These are phyloP conservation scores for Huntiella omanensis DNA, from an alignment of 2,329 filamentous ascomycete species.

Conservation along the genomic window DNA sequence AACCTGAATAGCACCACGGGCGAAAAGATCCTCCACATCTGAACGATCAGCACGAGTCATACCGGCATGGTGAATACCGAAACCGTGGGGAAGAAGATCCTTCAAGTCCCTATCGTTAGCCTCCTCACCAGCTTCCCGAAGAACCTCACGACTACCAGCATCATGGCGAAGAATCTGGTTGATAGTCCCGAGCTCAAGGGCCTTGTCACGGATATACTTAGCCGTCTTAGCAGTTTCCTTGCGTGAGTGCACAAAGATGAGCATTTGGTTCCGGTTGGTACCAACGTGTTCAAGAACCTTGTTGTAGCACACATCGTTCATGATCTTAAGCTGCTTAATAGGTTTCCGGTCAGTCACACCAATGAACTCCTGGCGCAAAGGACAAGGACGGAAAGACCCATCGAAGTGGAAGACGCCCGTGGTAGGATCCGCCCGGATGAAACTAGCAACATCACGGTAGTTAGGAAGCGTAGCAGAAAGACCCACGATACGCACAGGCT, in stretches of 20 bases:
- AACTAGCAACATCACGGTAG: slow-evolving; percentile 88
- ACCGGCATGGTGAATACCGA: slow-evolving; percentile 95
- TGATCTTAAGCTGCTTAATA: slow-evolving; percentile 96
- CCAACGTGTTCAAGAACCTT: slow-evolving; percentile 96
- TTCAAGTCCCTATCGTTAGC: slow-evolving; percentile 79
- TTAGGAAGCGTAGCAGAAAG: slow-evolving; percentile 92
- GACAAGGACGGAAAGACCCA: slow-evolving; percentile 80
- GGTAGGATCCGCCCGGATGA: slow-evolving; percentile 69
- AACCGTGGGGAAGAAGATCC: slow-evolving; percentile 85
- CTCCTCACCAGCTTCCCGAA: slow-evolving; percentile 66
- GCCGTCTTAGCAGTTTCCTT: slow-evolving; percentile 98
- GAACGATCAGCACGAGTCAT: slow-evolving; percentile 92
- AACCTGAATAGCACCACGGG: slow-evolving; percentile 79
- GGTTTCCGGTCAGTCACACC: slow-evolving; percentile 95
- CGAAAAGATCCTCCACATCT: slow-evolving; percentile 86
- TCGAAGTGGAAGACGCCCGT: slow-evolving; percentile 95
- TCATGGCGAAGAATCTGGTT: slow-evolving; percentile 88
- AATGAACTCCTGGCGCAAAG: slow-evolving; percentile 89
- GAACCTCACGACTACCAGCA: slow-evolving; percentile 72
- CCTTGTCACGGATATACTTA: slow-evolving; percentile 89
- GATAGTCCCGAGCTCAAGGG: slow-evolving; percentile 91
- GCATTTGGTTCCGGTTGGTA: slow-evolving; percentile 85
- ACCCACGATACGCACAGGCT: slow-evolving; percentile 78
- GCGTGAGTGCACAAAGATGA: slow-evolving; percentile 94
- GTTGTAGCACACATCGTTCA: slow-evolving; percentile 97